Percentiles rank a stretch among this genome's conserved stretches.
These are phyloP conservation scores for Phyllostachys edulis DNA, from an alignment of 176 grass and related monocot species.

Conservation along the genomic window DNA sequence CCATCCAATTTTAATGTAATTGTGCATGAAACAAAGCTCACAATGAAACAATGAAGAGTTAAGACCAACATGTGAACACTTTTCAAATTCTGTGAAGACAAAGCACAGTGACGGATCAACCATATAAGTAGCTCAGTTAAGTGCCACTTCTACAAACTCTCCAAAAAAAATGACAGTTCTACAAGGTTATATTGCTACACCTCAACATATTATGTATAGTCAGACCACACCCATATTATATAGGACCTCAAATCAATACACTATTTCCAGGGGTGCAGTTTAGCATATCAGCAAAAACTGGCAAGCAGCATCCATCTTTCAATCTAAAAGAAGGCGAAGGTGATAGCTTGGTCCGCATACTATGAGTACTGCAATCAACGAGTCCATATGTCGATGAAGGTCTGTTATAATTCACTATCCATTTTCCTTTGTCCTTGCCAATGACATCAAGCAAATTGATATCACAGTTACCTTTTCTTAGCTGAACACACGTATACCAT, in stretches of 20 bases:
- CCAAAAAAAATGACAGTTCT: neutral
- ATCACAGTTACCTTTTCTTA: neutral
- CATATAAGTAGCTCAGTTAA: neutral
- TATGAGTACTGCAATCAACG: neutral
- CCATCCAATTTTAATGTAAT: neutral
- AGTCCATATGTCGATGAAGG: neutral
- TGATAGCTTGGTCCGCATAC: neutral
- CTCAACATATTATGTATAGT: neutral
- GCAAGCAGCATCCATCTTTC: neutral
- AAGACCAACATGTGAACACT: neutral
- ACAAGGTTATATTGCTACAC: constrained; percentile 5
- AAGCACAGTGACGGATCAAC: neutral
- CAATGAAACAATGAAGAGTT: neutral
- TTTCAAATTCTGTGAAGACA: neutral
- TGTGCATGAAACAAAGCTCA: constrained; percentile 15
- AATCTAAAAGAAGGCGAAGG: constrained; percentile 5
- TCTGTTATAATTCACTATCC: neutral
- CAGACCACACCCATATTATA: neutral
- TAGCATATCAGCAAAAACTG: constrained; percentile 4
- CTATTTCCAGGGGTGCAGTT: neutral
- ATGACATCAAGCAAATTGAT: neutral
- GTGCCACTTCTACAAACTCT: neutral
- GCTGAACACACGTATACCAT: neutral
- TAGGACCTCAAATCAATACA: neutral
- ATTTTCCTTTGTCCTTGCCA: neutral